A percentile compares a stretch with the other conserved stretches of the same genome.
phyloP scores from a whole-genome alignment of 768 basidiomycete genomes.

The Phylloporus scabripes region DNA sequence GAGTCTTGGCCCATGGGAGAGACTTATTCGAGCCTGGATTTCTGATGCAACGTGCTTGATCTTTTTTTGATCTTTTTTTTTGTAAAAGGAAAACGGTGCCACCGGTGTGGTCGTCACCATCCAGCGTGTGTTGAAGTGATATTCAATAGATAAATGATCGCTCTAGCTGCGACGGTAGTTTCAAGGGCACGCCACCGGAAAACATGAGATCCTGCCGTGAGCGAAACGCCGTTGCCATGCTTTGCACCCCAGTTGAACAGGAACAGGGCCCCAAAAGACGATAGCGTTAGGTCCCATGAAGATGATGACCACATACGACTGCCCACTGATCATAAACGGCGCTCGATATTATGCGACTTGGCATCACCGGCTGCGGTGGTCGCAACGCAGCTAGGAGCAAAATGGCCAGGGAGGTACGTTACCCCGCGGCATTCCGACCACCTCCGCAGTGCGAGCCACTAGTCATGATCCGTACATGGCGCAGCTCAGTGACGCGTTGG shows the following conservation, averaged over 20 bases:
- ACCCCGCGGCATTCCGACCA: too few relatives aligned
- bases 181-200: too few relatives aligned
- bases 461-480: neutral
- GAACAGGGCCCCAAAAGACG: neutral
- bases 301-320: neutral
- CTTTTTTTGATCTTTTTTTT: neutral
- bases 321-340: neutral
- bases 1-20: neutral
- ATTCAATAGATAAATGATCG: neutral
- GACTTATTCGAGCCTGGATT: neutral
- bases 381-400: too few relatives aligned
- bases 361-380: neutral
- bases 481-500: neutral
- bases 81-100: neutral
- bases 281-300: neutral
- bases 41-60: neutral
- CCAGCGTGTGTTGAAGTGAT: neutral
- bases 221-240: neutral
- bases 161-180: neutral
- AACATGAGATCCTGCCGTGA: neutral
- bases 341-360: neutral
- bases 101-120: neutral
- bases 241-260: neutral
- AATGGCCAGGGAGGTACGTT: neutral
- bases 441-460: neutral